Evolutionary conservation across 192 early-diverging fungal species (phyloP).

Genomic region (Entomortierella chlamydospora): DNA sequence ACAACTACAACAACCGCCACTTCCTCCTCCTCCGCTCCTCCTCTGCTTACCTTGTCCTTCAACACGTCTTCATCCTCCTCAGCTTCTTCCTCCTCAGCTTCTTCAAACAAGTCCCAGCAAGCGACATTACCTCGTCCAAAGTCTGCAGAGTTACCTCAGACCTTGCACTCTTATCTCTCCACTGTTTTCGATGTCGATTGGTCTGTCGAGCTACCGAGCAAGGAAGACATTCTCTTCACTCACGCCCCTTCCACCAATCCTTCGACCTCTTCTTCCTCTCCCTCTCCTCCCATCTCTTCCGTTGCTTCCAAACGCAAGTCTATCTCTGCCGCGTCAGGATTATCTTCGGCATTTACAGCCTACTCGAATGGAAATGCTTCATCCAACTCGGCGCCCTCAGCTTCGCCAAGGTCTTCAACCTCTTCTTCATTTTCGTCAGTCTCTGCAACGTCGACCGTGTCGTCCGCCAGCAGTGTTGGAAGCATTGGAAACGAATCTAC

Average conservation of each 20-base stretch:
- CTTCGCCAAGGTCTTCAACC: conserved; percentile 19
- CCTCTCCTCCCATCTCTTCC: conserved; percentile 9
- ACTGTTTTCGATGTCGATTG: conserved; percentile 50
- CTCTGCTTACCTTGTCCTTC: neutral
- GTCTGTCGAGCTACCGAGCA: conserved; percentile 39
- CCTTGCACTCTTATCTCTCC: conserved; percentile 35
- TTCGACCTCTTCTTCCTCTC: neutral
- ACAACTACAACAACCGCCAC: neutral
- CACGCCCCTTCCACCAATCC: neutral
- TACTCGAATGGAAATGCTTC: neutral
- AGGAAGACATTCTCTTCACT: conserved; percentile 37
- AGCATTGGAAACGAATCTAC: neutral
- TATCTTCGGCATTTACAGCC: neutral
- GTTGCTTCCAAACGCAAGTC: conserved; percentile 35
- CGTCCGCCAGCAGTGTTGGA: conserved; percentile 16
- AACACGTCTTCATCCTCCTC: neutral
- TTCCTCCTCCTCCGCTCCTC: neutral
- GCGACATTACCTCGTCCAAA: conserved; percentile 27
- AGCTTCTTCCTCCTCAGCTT: neutral
- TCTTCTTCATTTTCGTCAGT: conserved; percentile 11
- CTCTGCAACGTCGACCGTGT: conserved; percentile 5
- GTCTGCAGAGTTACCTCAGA: conserved; percentile 40
- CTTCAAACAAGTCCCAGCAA: no score
- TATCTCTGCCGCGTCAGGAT: conserved; percentile 16
- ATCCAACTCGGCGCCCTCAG: neutral